Base-by-base conservation (phyloP, 169 alveolate species). In the Cryptosporidium tyzzeri region DNA sequence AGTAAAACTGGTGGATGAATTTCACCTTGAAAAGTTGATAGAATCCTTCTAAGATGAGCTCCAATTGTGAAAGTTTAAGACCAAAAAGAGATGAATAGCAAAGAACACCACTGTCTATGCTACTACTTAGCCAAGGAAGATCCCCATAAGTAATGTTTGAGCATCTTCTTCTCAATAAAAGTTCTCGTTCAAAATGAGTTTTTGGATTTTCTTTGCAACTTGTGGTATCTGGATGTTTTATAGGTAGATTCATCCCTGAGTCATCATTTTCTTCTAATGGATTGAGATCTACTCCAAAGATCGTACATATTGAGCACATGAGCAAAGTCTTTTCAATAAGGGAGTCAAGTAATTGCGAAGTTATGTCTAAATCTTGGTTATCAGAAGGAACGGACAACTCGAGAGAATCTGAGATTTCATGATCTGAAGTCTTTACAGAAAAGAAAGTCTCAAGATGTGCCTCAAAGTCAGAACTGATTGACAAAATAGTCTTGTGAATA, bases 41-140 rank as follows among this genome's bases (percentile, higher is more conserved):
- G 29, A 45, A 80, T 18, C 89, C 89, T 8, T 59, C 50, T 10
- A 80, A 29, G 33, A 80, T 37, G 23, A 41, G 41, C 35, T 80
- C 89, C 26, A 59, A 31, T 1, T 80, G 75, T 26, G 55, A 23
- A 14, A 80, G 53, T 31, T 59, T 41, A 18, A 80, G 53, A 9
- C 89, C 89, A 41, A 59, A 80, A 31, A 80, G 59, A 44, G 61
- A 62, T 9, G 89, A 45, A 65, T 80, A 80, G 35, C 89, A 80
- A 7, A 80, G 70, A n/a, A 80, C 89, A 1, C 89, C 75, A 65
- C 89, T 80, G 35, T 80, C 89, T 9, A 80, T 39, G 70, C 89
- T 80, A 35, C 89, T 80, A 44, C 80, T 80, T 41, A 80, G 31
- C 89, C 89, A 80, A n/a, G 89, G 89, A 18, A 80, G 70, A 62